A percentile compares a stretch with the other conserved stretches of the same genome.
Conservation (phyloP, 2,329 filamentous ascomycete genomes). For the Nemania diffusa region DNA sequence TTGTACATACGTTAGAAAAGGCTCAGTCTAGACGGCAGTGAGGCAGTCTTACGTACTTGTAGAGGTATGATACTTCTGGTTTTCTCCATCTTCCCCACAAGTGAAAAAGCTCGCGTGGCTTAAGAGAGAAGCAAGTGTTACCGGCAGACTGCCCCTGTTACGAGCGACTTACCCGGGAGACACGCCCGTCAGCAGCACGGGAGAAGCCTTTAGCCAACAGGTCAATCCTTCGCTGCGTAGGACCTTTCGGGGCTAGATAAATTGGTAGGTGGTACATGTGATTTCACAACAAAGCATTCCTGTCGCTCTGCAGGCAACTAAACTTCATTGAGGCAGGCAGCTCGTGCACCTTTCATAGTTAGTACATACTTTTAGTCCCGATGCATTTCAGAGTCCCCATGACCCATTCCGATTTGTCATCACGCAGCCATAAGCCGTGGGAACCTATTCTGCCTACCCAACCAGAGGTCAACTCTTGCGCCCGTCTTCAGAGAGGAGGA, state of each 20-base stretch:
- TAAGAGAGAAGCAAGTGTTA: neutral
- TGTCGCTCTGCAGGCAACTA: neutral
- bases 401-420: constrained; percentile 1
- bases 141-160: constrained; percentile 12
- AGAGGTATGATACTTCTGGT: too few species aligned
- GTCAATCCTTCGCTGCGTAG: neutral
- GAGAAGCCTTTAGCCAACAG: neutral
- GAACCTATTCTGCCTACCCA: neutral
- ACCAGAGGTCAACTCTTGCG: neutral
- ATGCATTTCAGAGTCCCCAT: neutral
- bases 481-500: neutral
- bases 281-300: neutral
- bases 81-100: too few species aligned
- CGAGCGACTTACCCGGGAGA: constrained; percentile 13
- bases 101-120: too few species aligned
- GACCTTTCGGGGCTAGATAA: neutral
- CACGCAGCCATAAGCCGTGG: neutral
- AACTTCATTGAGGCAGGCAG: neutral
- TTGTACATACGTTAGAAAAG: too few species aligned
- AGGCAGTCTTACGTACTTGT: too few species aligned
- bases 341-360: neutral
- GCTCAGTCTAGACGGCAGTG: too few species aligned
- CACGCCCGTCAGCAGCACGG: neutral
- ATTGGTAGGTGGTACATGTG: neutral
- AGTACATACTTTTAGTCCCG: neutral